phyloP scores from a whole-genome alignment of 176 grass and related monocot species.

The Ensete glaucum region DNA sequence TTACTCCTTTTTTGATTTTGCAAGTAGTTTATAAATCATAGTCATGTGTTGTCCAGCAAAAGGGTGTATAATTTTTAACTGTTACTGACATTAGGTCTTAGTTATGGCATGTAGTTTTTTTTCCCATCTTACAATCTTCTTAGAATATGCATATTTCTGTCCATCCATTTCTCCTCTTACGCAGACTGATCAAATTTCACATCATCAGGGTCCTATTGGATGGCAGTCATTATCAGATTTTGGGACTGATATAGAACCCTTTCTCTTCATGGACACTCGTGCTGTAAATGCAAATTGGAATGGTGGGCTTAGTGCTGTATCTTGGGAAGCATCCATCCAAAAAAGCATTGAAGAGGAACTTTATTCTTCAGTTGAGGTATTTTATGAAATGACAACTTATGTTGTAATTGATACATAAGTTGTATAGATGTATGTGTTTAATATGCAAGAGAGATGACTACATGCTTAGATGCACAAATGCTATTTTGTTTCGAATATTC shows the following conservation, averaged over 20 bases:
- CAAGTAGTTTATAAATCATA: too few relatives aligned
- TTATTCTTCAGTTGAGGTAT: slow-evolving; percentile 83
- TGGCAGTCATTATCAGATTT: slow-evolving; percentile 55
- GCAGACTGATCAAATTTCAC: not conserved
- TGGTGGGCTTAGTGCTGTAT: slow-evolving; percentile 43
- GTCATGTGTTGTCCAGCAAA: too few relatives aligned
- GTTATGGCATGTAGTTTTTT: too few relatives aligned
- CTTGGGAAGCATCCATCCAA: slow-evolving; percentile 92
- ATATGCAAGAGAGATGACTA: not conserved
- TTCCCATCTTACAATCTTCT: too few relatives aligned
- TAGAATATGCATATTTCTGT: too few relatives aligned
- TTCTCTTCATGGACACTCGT: slow-evolving; percentile 37
- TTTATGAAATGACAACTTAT: slow-evolving; percentile 5
- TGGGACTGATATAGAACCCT: slow-evolving; percentile 39
- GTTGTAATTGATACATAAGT: not conserved
- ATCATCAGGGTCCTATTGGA: slow-evolving; percentile 66
- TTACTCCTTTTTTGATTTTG: too few relatives aligned
- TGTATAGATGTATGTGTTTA: too few relatives aligned
- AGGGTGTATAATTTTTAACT: too few relatives aligned
- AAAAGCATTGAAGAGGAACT: slow-evolving; percentile 76
- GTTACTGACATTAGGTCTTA: too few relatives aligned
- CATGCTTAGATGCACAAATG: not conserved
- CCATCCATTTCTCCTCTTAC: too few relatives aligned
- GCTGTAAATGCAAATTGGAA: slow-evolving; percentile 60
- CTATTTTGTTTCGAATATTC: not conserved